Base-by-base conservation (phyloP, 257 asterid genomes). In the Fraxinus americana region DNA sequence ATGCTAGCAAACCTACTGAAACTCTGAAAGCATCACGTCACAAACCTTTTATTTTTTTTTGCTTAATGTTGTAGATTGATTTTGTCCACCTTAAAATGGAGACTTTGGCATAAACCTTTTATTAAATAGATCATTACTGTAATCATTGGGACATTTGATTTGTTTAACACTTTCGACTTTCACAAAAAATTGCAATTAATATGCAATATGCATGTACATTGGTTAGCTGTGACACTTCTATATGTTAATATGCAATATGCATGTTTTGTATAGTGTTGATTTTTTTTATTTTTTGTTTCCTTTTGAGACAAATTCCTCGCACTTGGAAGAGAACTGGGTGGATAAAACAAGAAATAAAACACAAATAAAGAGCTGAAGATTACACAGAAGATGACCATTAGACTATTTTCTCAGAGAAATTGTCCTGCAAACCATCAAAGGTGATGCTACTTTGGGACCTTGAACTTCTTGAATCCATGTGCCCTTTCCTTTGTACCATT, bases 401-500 rank as follows among this genome's bases (percentile, higher is more conserved):
- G 78, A 76, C 76, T 79, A 70, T 81, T 77, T 78, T 84, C 80
- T 77, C 84, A 78, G 67, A 81, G 41, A 23, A 66, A 77, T 79
- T 79, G 30, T 78, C 79, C 77, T 79, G 80, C 85, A 76, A 87
- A 78, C 84, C 81, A 50, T 83, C 85, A 76, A 71, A 12, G 67
- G 80, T 78, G 76, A 82, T 76, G 76, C 84, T 79, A 69, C 76
- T 68, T 70, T 68, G 78, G 23, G 72, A 82, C 77, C 78, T 79
- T 78, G 86, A 79, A 76, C 72, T 27, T 75, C 86, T 76, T 86
- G 83, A 83, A 43, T 67, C 54, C 71, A 76, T 71, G 81, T 68
- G 69, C 76, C 83, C 84, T 88, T 90, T 79, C 88, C 88, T 73
- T 74, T 82, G 35, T 80, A 73, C 68, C 69, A 67, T 65, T 79